Evolutionary conservation across 495 filamentous ascomycete genomes (phyloP), one percentile per base, ranked within the genome.

Genomic region (Aspergillus avenaceus): DNA sequence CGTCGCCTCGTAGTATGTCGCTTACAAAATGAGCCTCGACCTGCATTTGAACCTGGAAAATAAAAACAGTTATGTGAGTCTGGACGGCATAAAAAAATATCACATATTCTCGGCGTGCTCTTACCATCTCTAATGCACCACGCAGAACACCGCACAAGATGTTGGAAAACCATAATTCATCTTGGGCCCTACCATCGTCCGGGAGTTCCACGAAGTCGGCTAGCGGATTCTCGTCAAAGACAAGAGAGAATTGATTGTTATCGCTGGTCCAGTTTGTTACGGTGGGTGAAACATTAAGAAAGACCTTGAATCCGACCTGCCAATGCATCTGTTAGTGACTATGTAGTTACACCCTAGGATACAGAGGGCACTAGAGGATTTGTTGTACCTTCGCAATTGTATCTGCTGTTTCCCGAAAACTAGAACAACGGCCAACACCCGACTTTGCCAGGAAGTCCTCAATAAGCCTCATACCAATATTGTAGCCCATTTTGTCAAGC

Each of bases 401-500:
- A 72, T 98, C 93, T 31, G 91, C 92, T 14, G 93, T 97, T 64
- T 98, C 93, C 49, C 85, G 78, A 59, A 98, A 96, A 67, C 93
- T 97, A 52, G 84, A 80, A 70, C 93, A 98, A 49, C 90, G 80
- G 61, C 89, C 88, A 13, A 86, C 86, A 52, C 86, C 90, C 11
- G 90, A 90, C 69, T 96, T 97, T 54, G 93, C 93, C 31, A 98
- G 83, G 65, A 96, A 98, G 66, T 98, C 93, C 59, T 98, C 93
- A 64, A 98, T 96, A 56, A 98, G 74, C 22, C 93, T 87, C 67
- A 97, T 79, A 7, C 93, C 93, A 50, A 98, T 97, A 58, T 96
- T 97, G 76, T 97, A 96, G 29, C 93, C 93, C 93, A 98, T 98
- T 72, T 90, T 95, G 63, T 98, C 93, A 38, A 98, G 76, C 65